Percentiles rank a stretch among this genome's conserved stretches.
Conservation (phyloP, 345 rosid species). For the Syzygium aromaticum region DNA sequence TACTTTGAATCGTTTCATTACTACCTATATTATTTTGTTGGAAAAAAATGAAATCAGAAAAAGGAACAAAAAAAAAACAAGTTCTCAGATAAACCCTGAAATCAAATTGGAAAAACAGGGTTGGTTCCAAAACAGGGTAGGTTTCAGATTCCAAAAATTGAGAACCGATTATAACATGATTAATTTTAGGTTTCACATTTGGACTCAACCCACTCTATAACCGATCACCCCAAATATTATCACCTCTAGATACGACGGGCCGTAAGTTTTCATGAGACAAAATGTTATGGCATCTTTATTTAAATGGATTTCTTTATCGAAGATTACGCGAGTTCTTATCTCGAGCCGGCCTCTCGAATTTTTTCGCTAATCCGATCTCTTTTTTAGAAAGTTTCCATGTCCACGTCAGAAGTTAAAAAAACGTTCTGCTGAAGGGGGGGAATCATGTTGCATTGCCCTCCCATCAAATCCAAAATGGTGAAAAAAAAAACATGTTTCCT, state of each 20-base stretch:
- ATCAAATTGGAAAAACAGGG: too few species aligned
- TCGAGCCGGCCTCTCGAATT: not conserved
- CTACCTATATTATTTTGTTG: too few species aligned
- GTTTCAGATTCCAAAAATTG: too few species aligned
- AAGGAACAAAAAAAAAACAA: too few species aligned
- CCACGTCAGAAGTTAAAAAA: not conserved
- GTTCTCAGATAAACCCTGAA: too few species aligned
- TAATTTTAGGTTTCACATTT: too few species aligned
- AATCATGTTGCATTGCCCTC: not conserved
- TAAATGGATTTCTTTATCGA: not conserved
- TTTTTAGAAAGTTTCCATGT: not conserved
- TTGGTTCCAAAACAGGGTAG: too few species aligned
- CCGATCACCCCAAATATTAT: not conserved
- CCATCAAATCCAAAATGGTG: not conserved
- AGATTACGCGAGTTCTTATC: not conserved
- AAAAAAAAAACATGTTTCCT: not conserved
- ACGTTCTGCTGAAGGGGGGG: not conserved
- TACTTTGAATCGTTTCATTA: too few species aligned
- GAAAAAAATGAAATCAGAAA: too few species aligned
- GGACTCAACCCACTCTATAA: too few species aligned
- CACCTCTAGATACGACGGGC: fast-evolving
- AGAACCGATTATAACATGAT: too few species aligned
- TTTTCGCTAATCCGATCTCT: not conserved
- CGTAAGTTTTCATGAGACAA: not conserved
- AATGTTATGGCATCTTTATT: not conserved